Conservation (phyloP, 2,329 filamentous ascomycete genomes). For the Epichloe amarillans region DNA sequence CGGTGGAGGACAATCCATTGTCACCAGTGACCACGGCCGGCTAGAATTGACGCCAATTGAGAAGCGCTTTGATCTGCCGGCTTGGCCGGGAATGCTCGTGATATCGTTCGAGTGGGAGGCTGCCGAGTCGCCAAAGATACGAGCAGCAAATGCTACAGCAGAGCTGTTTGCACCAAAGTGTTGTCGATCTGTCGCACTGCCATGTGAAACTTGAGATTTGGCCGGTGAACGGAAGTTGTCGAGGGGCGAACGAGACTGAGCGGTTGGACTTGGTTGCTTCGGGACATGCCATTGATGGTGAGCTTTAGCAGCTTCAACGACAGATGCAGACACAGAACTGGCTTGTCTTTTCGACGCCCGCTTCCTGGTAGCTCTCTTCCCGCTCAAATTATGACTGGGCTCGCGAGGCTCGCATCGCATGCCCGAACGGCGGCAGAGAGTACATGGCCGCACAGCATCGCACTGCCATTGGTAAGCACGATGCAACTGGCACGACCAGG, state of each 20-base stretch:
- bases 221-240: neutral
- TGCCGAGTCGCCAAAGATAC: constrained; percentile 2
- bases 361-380: neutral
- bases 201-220: neutral
- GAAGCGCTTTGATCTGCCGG: neutral
- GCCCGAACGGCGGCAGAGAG: constrained; percentile 2
- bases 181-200: neutral
- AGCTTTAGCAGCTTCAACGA: neutral
- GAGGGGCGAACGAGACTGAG: neutral
- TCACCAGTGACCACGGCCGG: constrained; percentile 1
- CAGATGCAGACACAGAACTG: neutral
- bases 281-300: neutral
- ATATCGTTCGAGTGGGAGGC: neutral
- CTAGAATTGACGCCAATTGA: neutral
- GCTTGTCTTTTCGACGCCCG: neutral
- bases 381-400: neutral
- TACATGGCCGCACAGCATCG: constrained; percentile 1
- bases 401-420: constrained; percentile 2
- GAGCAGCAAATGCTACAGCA: constrained; percentile 1
- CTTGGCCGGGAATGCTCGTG: constrained; percentile 2
- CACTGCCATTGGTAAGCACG: neutral
- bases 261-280: neutral
- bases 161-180: constrained; percentile 3
- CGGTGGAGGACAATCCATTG: constrained; percentile 1
- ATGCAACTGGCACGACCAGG: neutral